A percentile compares a stretch with the other conserved stretches of the same genome.
phyloP scores from a whole-genome alignment of 2,329 filamentous ascomycete genomes.

The Chalara sp. region DNA sequence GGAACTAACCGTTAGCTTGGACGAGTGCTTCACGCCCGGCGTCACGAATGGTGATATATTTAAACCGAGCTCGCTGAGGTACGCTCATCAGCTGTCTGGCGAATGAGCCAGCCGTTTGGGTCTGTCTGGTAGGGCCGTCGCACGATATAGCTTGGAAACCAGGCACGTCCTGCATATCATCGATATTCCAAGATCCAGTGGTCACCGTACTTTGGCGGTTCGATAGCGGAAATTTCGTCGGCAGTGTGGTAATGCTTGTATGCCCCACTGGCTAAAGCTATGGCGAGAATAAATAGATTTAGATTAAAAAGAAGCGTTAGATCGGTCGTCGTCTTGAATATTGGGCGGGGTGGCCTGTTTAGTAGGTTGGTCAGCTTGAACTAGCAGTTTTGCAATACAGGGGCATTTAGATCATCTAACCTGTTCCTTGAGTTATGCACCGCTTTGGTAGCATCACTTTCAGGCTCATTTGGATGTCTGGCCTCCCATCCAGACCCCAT shows the following conservation, averaged over 20 bases:
- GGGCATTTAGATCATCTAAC: no score
- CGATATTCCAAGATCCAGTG: neutral
- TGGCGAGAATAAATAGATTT: neutral
- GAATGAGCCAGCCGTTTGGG: conserved; percentile 4
- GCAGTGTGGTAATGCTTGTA: neutral
- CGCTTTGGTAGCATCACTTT: no score
- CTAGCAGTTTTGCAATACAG: no score
- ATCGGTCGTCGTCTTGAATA: no score
- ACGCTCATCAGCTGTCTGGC: conserved; percentile 2
- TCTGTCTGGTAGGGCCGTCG: conserved; percentile 4
- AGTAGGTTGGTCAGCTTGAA: no score
- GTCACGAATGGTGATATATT: neutral
- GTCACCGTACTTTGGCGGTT: neutral
- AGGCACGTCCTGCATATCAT: conserved; percentile 5
- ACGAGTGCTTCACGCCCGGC: no score
- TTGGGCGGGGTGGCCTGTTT: no score
- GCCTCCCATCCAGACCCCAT: no score
- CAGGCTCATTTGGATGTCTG: no score
- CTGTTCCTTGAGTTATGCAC: no score
- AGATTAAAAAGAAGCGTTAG: neutral
- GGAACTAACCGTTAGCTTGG: no score
- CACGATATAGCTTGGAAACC: conserved; percentile 6
- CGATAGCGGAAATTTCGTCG: neutral
- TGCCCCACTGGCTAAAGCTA: neutral
- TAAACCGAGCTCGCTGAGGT: neutral